Conservation (phyloP, 208 protist species). For the Acanthamoeba castellanii region DNA sequence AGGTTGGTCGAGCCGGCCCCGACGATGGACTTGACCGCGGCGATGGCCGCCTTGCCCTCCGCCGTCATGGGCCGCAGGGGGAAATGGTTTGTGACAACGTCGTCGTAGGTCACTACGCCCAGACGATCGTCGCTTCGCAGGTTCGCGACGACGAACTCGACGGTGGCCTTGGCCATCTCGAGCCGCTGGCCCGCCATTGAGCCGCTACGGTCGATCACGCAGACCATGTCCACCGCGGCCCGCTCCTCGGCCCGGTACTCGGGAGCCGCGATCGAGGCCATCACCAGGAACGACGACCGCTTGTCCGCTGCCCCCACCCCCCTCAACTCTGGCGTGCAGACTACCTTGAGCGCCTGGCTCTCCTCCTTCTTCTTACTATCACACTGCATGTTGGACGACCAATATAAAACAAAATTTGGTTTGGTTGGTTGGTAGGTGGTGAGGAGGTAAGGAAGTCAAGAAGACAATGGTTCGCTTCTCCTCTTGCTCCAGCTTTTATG, state of each 20-base stretch:
- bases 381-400: not conserved
- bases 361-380: not conserved
- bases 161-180: slow-evolving; percentile 13
- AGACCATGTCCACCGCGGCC: slow-evolving; percentile 3
- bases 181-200: not conserved
- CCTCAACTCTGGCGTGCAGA: not conserved
- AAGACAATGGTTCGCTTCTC: no score
- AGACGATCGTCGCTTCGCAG: not conserved
- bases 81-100: not conserved
- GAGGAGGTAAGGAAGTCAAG: no score
- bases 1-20: slow-evolving; percentile 24
- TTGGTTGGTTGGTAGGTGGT: no score
- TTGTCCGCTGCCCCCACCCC: not conserved
- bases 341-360: not conserved
- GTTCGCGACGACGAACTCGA: not conserved
- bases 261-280: not conserved
- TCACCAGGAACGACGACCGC: not conserved
- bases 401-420: no score
- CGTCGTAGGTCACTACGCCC: slow-evolving; percentile 22
- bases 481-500: no score
- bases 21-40: not conserved
- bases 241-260: not conserved
- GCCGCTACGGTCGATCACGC: slow-evolving; percentile 56
- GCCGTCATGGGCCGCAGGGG: not conserved
- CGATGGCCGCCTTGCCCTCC: not conserved